Evolutionary conservation across 257 asterid genomes (phyloP).

Genomic region (Sherardia arvensis): DNA sequence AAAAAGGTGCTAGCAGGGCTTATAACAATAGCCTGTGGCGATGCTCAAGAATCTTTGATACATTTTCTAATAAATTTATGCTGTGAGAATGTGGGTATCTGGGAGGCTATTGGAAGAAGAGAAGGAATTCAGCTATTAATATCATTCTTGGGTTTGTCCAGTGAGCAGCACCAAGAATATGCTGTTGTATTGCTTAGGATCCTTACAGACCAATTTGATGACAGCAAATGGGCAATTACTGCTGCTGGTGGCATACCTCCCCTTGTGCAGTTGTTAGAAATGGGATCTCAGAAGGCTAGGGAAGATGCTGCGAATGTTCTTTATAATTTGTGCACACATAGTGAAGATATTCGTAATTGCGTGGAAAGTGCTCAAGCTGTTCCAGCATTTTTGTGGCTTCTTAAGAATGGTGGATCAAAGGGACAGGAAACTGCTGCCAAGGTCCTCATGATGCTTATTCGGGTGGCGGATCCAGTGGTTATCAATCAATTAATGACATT

Average conservation of each 20-base stretch:
- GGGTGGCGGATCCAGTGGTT: constrained; percentile 41
- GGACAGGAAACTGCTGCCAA: constrained; percentile 69
- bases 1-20: constrained; percentile 77
- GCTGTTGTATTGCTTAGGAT: constrained; percentile 71
- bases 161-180: constrained; percentile 76
- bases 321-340: constrained; percentile 61
- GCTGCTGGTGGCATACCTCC: constrained; percentile 97
- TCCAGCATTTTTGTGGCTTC: constrained; percentile 66
- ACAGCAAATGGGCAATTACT: constrained; percentile 95
- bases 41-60: constrained; percentile 62
- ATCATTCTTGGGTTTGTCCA: constrained; percentile 64
- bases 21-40: constrained; percentile 56
- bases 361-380: constrained; percentile 75
- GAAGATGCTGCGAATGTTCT: constrained; percentile 56
- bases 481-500: constrained; percentile 53
- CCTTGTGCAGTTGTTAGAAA: constrained; percentile 64
- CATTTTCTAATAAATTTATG: constrained; percentile 47
- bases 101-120: constrained; percentile 88
- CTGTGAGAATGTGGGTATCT: constrained; percentile 39
- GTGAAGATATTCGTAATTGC: constrained; percentile 73
- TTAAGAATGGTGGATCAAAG: constrained; percentile 57
- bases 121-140: constrained; percentile 85
- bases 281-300: constrained; percentile 63
- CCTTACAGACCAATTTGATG: constrained; percentile 70
- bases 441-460: constrained; percentile 48